A percentile compares a stretch with the other conserved stretches of the same genome.
Conservation (phyloP, 768 basidiomycete genomes). For the Suillus cothurnatus region DNA sequence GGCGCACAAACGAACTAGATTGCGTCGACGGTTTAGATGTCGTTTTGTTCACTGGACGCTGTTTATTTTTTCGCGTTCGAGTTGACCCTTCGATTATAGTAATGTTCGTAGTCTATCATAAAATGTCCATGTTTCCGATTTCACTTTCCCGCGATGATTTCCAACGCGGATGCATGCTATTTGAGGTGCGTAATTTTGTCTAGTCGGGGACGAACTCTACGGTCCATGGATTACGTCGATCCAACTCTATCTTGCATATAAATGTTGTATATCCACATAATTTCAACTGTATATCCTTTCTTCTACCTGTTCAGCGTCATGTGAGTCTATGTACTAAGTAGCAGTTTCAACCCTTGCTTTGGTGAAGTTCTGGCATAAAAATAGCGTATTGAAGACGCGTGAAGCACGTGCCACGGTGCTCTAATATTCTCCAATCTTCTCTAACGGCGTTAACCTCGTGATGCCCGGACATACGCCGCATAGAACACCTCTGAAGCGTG, state of each 20-base stretch:
- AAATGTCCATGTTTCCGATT: constrained; percentile 1
- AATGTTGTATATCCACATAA: background rate
- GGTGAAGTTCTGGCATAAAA: background rate
- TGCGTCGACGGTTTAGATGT: background rate
- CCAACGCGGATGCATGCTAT: background rate
- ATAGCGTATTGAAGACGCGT: background rate
- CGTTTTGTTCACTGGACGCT: background rate
- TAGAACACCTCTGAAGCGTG: constrained; percentile 82
- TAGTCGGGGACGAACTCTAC: background rate
- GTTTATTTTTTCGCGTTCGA: background rate
- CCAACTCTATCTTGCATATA: background rate
- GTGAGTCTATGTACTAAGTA: too few relatives aligned
- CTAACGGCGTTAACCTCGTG: background rate
- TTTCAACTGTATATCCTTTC: background rate
- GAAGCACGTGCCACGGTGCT: constrained; percentile 4
- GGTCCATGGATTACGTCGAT: background rate
- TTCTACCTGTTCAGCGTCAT: background rate
- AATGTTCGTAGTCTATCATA: background rate
- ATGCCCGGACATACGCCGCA: constrained; percentile 49
- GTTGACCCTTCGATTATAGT: background rate
- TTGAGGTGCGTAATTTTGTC: background rate
- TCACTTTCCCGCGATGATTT: background rate
- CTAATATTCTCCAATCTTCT: background rate
- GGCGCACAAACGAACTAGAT: constrained; percentile 66
- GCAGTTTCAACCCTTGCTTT: too few relatives aligned